A percentile compares a stretch with the other conserved stretches of the same genome.
Evolutionary conservation across 495 filamentous ascomycete species (phyloP).

Genomic region (Sporormia fimetaria): DNA sequence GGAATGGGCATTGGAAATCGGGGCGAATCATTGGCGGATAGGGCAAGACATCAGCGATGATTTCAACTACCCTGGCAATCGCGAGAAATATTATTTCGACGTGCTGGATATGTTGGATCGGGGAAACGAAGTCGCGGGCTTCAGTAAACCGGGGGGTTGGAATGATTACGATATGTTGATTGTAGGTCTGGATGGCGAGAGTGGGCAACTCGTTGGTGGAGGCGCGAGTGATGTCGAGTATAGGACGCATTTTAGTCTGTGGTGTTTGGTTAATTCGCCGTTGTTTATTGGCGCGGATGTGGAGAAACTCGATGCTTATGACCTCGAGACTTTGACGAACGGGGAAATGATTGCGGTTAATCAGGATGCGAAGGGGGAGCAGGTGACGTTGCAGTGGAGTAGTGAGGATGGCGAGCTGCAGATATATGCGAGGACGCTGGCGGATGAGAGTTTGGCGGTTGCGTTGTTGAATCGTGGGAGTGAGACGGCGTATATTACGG

Average conservation of each 20-base stretch:
- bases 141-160: conserved; percentile 16
- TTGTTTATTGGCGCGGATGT: conserved; percentile 16
- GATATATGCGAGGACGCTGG: conserved; percentile 12
- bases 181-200: conserved; percentile 16
- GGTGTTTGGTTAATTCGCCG: conserved; percentile 11
- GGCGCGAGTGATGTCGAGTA: conserved; percentile 13
- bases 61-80: conserved; percentile 19
- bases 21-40: conserved; percentile 21
- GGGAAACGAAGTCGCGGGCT: conserved; percentile 13
- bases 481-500: conserved; percentile 18
- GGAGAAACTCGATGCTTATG: conserved; percentile 4
- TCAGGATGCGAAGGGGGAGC: conserved; percentile 12
- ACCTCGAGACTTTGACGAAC: conserved; percentile 19
- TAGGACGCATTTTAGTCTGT: conserved; percentile 14
- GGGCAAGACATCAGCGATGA: conserved; percentile 21
- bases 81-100: conserved; percentile 23
- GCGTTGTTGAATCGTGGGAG: conserved; percentile 24
- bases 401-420: conserved; percentile 2
- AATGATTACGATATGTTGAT: conserved; percentile 24
- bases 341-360: conserved; percentile 17
- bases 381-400: conserved; percentile 4
- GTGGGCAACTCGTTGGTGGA: conserved; percentile 18
- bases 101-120: conserved; percentile 21
- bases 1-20: conserved; percentile 15
- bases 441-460: conserved; percentile 22